Evolutionary conservation across 129 eudicot species (phyloP).

Genomic region (Helianthus annuus): HanXRQr2.0-SUNRISE NC_035446.2:170362067-170362566

Average conservation of each 20-base stretch:
- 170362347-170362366: conserved; percentile 88
- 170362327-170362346: conserved; percentile 71
- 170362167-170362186: conserved; percentile 79
- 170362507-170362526: conserved; percentile 69
- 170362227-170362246: conserved; percentile 90
- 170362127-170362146: conserved; percentile 49
- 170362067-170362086: conserved; percentile 19
- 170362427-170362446: conserved; percentile 71
- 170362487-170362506: conserved; percentile 83
- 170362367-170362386: conserved; percentile 78
- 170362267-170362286: conserved; percentile 94
- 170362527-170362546: conserved; percentile 95
- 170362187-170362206: conserved; percentile 85
- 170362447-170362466: conserved; percentile 65
- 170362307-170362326: conserved; percentile 89
- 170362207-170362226: conserved; percentile 78
- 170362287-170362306: conserved; percentile 94
- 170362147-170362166: conserved; percentile 93
- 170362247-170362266: conserved; percentile 86
- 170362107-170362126: neutral
- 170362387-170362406: conserved; percentile 80
- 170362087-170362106: conserved; percentile 5
- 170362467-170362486: conserved; percentile 69
- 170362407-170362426: conserved; percentile 91
- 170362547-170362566: conserved; percentile 85